A percentile compares a stretch with the other conserved stretches of the same genome.
Conservation (phyloP, 805 yeast species). For the Saturnispora sekii region DNA sequence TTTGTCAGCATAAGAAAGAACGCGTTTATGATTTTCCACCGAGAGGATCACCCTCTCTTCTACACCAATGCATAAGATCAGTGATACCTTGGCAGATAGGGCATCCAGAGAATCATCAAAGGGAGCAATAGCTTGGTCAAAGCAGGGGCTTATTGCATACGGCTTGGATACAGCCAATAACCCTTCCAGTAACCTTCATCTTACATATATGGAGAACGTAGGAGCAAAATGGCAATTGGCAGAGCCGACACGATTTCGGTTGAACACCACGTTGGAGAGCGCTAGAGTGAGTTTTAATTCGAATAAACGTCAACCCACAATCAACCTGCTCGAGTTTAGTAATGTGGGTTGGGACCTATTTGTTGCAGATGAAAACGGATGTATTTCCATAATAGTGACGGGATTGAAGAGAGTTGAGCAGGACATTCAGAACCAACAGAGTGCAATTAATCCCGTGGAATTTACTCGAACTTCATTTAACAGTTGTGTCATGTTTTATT, state of each 20-base stretch:
- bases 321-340: constrained; percentile 56
- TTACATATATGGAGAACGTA: constrained; percentile 62
- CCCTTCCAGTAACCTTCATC: constrained; percentile 32
- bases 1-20: neutral
- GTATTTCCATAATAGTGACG: constrained; percentile 44
- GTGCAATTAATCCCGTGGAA: constrained; percentile 24
- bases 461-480: constrained; percentile 29
- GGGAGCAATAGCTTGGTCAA: constrained; percentile 56
- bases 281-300: constrained; percentile 1
- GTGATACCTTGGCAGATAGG: constrained; percentile 20
- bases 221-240: constrained; percentile 78
- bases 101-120: constrained; percentile 5
- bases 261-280: constrained; percentile 1
- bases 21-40: neutral
- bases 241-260: constrained; percentile 33
- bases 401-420: constrained; percentile 39
- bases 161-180: constrained; percentile 10
- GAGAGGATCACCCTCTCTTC: neutral
- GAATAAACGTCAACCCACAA: constrained; percentile 10
- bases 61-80: constrained; percentile 5
- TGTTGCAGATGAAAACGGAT: constrained; percentile 63
- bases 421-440: constrained; percentile 19
- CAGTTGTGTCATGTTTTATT: constrained; percentile 37
- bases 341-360: constrained; percentile 75
- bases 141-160: constrained; percentile 77